These are phyloP conservation scores for Diaporthe ilicicola DNA, from an alignment of 2,329 filamentous ascomycete species.

Conservation along the genomic window DNA sequence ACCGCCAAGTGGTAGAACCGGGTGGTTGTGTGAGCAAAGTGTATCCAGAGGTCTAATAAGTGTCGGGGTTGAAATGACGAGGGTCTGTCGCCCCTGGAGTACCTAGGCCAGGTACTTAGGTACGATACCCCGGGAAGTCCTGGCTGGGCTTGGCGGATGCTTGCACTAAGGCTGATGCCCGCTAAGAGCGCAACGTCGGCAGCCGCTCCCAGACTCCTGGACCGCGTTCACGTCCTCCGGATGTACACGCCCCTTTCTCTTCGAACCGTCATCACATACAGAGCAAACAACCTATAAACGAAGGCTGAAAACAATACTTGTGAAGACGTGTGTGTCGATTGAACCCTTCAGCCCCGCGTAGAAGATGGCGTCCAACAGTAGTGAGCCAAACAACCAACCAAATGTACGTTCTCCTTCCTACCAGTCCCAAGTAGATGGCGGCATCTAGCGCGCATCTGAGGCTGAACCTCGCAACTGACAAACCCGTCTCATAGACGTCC, in stretches of 20 bases:
- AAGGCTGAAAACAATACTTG: neutral
- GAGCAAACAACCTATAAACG: neutral
- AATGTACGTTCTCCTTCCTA: constrained; percentile 14
- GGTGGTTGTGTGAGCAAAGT: neutral
- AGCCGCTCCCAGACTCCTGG: neutral
- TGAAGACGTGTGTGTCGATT: neutral
- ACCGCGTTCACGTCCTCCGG: neutral
- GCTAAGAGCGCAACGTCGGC: constrained; percentile 4
- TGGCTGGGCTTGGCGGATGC: neutral
- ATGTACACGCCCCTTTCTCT: constrained; percentile 4
- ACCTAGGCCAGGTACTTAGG: neutral
- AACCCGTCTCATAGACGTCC: constrained; percentile 42
- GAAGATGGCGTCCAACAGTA: constrained; percentile 33
- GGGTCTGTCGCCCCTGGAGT: neutral
- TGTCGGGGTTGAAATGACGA: neutral
- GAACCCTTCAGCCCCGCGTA: neutral
- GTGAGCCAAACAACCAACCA: constrained; percentile 29
- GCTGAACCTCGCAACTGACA: neutral
- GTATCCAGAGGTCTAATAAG: neutral
- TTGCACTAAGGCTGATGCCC: neutral
- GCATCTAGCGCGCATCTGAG: neutral
- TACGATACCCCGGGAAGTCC: neutral
- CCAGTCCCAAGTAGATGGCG: neutral
- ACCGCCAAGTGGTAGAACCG: neutral
- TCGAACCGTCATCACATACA: constrained; percentile 4